Evolutionary conservation across 192 early-diverging fungal genomes (phyloP), one percentile per base, ranked within the genome.

Genomic region (Neocallimastix lanati): DNA sequence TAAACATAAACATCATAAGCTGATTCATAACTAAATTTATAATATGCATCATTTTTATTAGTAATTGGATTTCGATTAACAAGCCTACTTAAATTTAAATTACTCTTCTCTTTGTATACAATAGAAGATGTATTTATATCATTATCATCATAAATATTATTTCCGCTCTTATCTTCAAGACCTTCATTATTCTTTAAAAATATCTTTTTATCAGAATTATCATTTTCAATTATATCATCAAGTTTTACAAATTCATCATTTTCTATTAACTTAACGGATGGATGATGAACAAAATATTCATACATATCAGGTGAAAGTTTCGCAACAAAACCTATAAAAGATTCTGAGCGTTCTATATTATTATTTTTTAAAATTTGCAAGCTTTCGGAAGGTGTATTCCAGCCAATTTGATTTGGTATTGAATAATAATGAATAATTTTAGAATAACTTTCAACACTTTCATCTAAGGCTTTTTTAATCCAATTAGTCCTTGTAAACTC

Each of bases 1-100:
- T 86, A 88, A 67, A 67, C 50, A 67, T 67, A 67, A 9, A 67
- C 50, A 67, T 67, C 50, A 21, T 67, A 67, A n/a, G 50, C 50
- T 27, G 50, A 67, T 67, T 67, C 50, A n/a, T 67, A 67, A 25
- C 50, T 25, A 67, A 67, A 67, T n/a, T 67, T 67, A n/a, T 67
- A 67, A 67, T n/a, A 67, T 0, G 50, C 16, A 67, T 67, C n/a
- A 67, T 21, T 50, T 14, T 11, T 4, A 67, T n/a, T 11, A n/a
- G 50, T 9, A n/a, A n/a, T 27, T 67, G 50, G 50, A 11, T 67
- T 18, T n/a, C 9, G 50, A 67, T 67, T 67, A 67, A 67, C 16
- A 9, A 67, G 25, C n/a, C 50, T 67, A 67, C 50, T 67, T 67
- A 67, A n/a, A 67, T 67, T 67, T 11, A 67, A 67, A n/a, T 7